Evolutionary conservation across 1,139 yeast species (phyloP).

Genomic region (Yamadazyma sp.): DNA sequence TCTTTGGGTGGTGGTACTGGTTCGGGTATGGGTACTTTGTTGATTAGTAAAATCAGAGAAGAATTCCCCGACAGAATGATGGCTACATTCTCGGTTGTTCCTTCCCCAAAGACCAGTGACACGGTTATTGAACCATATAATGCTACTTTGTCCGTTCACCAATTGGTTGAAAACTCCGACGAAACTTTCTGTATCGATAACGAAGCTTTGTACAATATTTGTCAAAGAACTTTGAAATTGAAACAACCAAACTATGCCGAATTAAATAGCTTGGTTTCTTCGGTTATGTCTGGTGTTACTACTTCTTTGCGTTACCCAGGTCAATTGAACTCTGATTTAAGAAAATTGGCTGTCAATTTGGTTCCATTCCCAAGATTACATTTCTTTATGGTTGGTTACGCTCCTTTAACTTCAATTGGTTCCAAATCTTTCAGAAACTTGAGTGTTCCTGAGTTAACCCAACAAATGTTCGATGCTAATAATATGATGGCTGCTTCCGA

Average conservation of each 20-base stretch:
- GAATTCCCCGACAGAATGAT: slow-evolving; percentile 94
- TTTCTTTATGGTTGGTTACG: slow-evolving; percentile 93
- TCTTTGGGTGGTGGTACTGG: slow-evolving; percentile 98
- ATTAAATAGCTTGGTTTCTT: slow-evolving; percentile 76
- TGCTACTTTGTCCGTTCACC: slow-evolving; percentile 90
- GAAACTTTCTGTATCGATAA: slow-evolving; percentile 94
- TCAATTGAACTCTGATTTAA: slow-evolving; percentile 85
- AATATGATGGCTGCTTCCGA: slow-evolving; percentile 96
- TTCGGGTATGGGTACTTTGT: slow-evolving; percentile 90
- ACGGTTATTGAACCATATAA: slow-evolving; percentile 94
- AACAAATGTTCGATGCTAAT: slow-evolving; percentile 87
- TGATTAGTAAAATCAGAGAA: slow-evolving; percentile 78
- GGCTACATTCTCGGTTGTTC: slow-evolving; percentile 92
- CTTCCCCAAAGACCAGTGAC: slow-evolving; percentile 87
- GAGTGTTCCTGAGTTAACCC: slow-evolving; percentile 88
- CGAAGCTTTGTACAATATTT: slow-evolving; percentile 87
- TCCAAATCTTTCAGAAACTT: slow-evolving; percentile 80
- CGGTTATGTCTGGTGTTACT: slow-evolving; percentile 92
- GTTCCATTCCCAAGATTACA: slow-evolving; percentile 95
- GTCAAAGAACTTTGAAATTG: slow-evolving; percentile 80
- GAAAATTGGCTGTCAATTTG: slow-evolving; percentile 88
- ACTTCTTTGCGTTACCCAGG: slow-evolving; percentile 92
- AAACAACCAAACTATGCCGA: slow-evolving; percentile 77
- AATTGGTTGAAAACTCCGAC: slow-evolving; percentile 84
- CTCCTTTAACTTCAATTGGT: slow-evolving; percentile 81